These are phyloP conservation scores for Vigna angularis DNA, from an alignment of 306 rosid genomes.

Conservation along the genomic window DNA sequence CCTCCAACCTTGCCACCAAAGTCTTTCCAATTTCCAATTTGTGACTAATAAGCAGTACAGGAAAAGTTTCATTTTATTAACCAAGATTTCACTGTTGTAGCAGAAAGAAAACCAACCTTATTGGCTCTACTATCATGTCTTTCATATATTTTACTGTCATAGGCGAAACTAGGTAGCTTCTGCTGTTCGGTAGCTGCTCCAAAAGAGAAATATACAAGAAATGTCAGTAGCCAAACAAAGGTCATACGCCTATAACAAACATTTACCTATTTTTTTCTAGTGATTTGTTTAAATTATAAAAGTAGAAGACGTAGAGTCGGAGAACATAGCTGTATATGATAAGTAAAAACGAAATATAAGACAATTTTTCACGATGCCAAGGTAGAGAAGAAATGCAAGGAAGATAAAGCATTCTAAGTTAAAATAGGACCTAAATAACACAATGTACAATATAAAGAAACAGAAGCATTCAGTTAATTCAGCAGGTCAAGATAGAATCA, in stretches of 20 bases:
- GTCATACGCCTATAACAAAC: constrained; percentile 33
- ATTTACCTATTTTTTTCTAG: constrained; percentile 21
- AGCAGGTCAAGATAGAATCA: constrained; percentile 28
- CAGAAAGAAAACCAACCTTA: constrained; percentile 67
- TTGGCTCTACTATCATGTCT: constrained; percentile 67
- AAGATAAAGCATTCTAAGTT: constrained; percentile 29
- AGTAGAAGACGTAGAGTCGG: constrained; percentile 11
- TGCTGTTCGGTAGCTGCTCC: constrained; percentile 69
- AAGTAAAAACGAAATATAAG: constrained; percentile 12
- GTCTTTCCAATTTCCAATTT: background rate
- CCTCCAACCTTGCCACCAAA: constrained; percentile 28
- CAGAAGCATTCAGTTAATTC: constrained; percentile 22
- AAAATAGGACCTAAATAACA: constrained; percentile 22
- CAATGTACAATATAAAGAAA: constrained; percentile 1
- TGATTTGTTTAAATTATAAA: background rate
- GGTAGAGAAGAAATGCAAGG: constrained; percentile 12
- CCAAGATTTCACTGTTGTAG: constrained; percentile 27
- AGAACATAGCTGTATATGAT: background rate
- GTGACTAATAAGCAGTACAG: constrained; percentile 21
- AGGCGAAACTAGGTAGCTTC: constrained; percentile 64
- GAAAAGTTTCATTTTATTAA: constrained; percentile 36
- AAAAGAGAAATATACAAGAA: constrained; percentile 33
- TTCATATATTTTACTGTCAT: constrained; percentile 67
- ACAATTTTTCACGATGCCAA: background rate
- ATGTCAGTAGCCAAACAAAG: constrained; percentile 46